These are phyloP conservation scores for Aspergillus phoenicis DNA, from an alignment of 2,329 filamentous ascomycete species.

Conservation along the genomic window DNA sequence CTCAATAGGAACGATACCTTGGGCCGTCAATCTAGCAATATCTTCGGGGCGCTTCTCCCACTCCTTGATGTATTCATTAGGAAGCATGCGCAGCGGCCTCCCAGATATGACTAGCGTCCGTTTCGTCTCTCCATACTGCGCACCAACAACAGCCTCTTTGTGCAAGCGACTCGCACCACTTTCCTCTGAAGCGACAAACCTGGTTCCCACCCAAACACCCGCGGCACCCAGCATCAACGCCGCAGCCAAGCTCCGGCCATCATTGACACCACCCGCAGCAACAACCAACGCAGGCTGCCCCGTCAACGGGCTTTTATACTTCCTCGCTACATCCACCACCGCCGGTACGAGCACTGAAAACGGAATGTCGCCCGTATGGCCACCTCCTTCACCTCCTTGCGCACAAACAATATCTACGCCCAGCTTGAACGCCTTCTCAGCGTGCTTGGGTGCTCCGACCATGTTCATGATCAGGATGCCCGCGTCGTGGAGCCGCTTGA, in stretches of 20 bases:
- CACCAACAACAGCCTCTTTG: constrained; percentile 81
- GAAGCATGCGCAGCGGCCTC: constrained; percentile 74
- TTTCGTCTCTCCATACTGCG: constrained; percentile 76
- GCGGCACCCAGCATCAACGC: constrained; percentile 84
- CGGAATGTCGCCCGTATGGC: constrained; percentile 86
- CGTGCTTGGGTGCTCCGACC: constrained; percentile 91
- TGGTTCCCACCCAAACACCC: constrained; percentile 92
- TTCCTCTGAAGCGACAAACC: constrained; percentile 83
- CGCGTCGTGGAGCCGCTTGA: constrained; percentile 75
- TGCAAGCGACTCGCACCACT: constrained; percentile 79
- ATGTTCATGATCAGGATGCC: constrained; percentile 94
- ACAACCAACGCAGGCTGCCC: constrained; percentile 76
- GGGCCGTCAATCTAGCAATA: constrained; percentile 73
- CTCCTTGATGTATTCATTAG: constrained; percentile 78
- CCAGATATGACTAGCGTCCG: constrained; percentile 82
- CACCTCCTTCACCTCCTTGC: constrained; percentile 90
- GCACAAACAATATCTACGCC: constrained; percentile 91
- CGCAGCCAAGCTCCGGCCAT: constrained; percentile 78
- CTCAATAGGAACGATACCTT: constrained; percentile 78
- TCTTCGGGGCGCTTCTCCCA: constrained; percentile 79
- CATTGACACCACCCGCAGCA: constrained; percentile 83
- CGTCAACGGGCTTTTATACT: constrained; percentile 70
- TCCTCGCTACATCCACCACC: constrained; percentile 78
- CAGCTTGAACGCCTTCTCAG: constrained; percentile 79
- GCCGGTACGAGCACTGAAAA: constrained; percentile 84